A percentile compares a stretch with the other conserved stretches of the same genome.
Conservation (phyloP, 495 filamentous ascomycete genomes). For the Penicillium paradoxum region DNA sequence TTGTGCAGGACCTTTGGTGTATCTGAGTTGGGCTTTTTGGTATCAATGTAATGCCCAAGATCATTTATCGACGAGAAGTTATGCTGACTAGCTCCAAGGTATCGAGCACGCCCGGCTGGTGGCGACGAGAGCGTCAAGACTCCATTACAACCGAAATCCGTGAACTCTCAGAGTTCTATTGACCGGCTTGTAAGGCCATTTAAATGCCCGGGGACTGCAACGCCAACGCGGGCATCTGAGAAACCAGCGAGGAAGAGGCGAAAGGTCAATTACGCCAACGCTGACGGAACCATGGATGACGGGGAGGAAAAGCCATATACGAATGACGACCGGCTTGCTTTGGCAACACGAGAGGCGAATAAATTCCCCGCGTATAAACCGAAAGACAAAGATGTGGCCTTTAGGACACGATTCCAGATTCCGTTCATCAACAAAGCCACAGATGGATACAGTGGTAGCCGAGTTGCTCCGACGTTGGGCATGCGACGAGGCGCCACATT, state of each 20-base stretch:
- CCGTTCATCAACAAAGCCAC: conserved; percentile 78
- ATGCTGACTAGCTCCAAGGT: conserved; percentile 28
- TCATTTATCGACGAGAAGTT: neutral
- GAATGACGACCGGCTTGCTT: conserved; percentile 79
- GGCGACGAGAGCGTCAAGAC: conserved; percentile 34
- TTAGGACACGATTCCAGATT: conserved; percentile 77
- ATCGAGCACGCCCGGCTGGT: conserved; percentile 35
- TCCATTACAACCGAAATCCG: conserved; percentile 31
- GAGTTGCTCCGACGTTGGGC: conserved; percentile 81
- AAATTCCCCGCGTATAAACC: conserved; percentile 83
- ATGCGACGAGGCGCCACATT: conserved; percentile 80
- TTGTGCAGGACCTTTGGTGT: conserved; percentile 6
- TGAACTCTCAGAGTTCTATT: conserved; percentile 52
- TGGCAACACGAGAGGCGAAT: conserved; percentile 85
- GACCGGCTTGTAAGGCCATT: conserved; percentile 83
- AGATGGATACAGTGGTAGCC: conserved; percentile 65
- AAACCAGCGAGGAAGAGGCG: conserved; percentile 81
- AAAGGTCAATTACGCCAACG: conserved; percentile 84
- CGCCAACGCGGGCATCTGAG: conserved; percentile 62
- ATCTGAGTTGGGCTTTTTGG: neutral
- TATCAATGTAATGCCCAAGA: conserved; percentile 15
- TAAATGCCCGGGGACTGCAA: conserved; percentile 84
- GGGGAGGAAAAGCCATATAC: conserved; percentile 76
- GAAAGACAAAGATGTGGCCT: conserved; percentile 80
- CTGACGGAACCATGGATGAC: conserved; percentile 63